Percentiles rank a stretch among this genome's conserved stretches.
phyloP scores from a whole-genome alignment of 352 stramenopile species.

The Vaucheria bursata region DNA sequence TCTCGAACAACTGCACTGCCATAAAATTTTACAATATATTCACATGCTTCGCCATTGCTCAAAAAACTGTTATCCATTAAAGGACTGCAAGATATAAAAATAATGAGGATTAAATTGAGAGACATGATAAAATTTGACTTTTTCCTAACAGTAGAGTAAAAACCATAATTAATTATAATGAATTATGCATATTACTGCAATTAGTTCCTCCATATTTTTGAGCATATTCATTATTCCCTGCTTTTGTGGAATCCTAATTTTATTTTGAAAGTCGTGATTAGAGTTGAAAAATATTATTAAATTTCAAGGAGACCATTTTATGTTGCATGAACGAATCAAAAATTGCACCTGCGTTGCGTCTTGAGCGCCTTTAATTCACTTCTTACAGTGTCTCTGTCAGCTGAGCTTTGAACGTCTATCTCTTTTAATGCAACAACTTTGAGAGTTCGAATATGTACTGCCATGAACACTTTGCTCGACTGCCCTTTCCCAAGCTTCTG shows the following conservation, averaged over 20 bases:
- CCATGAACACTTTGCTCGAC: constrained; percentile 38
- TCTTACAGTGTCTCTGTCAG: constrained; percentile 18
- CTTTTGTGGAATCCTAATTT: not conserved
- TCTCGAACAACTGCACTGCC: constrained; percentile 21
- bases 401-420: constrained; percentile 19
- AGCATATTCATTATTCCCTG: not conserved
- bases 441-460: constrained; percentile 31
- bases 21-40: constrained; percentile 39
- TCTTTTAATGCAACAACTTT: constrained; percentile 41
- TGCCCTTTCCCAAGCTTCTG: constrained; percentile 34
- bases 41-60: constrained; percentile 15
- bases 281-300: not conserved
- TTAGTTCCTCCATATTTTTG: not conserved
- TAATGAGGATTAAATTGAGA: not conserved
- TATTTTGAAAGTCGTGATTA: not conserved
- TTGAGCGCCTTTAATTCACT: constrained; percentile 27
- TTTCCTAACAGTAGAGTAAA: not conserved
- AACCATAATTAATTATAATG: not conserved
- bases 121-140: not conserved
- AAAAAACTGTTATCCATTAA: constrained; percentile 28
- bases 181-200: not conserved
- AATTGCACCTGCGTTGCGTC: constrained; percentile 17
- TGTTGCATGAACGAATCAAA: not conserved
- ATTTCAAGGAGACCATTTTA: not conserved
- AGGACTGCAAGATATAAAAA: constrained; percentile 6